phyloP scores from a whole-genome alignment of 2,329 filamentous ascomycete genomes.

The Trichoderma cornu-damae region DNA sequence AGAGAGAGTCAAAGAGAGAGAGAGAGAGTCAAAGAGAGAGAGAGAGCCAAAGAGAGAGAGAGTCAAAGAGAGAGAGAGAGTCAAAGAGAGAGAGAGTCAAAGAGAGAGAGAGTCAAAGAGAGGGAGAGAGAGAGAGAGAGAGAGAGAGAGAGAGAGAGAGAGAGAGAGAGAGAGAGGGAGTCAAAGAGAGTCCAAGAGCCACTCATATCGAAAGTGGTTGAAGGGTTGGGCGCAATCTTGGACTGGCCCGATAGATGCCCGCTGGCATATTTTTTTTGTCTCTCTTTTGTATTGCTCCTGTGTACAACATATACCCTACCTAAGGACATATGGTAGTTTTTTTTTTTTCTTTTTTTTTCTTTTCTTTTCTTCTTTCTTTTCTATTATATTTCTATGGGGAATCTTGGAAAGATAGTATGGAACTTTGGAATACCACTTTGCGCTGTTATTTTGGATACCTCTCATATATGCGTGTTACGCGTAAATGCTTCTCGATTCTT shows the following conservation, averaged over 20 bases:
- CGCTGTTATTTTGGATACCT: neutral
- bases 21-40: too few species aligned
- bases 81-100: too few species aligned
- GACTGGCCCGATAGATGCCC: neutral
- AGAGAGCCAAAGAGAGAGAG: too few species aligned
- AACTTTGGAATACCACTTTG: conserved; percentile 14
- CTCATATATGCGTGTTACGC: too few species aligned
- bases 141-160: too few species aligned
- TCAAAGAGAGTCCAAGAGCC: too few species aligned
- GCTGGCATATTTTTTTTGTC: neutral
- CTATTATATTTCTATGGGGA: neutral
- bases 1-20: too few species aligned
- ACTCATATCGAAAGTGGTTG: neutral
- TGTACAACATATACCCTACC: conserved; percentile 11
- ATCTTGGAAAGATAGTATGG: conserved; percentile 6
- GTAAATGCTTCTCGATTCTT: too few species aligned
- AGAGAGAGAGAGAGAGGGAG: too few species aligned
- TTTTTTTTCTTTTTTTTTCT: neutral
- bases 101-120: too few species aligned
- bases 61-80: too few species aligned
- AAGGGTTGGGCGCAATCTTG: neutral
- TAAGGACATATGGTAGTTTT: neutral
- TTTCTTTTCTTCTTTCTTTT: neutral
- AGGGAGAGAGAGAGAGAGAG: too few species aligned
- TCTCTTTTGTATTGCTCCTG: neutral